Evolutionary conservation across 371 early-diverging fungal species (phyloP), one percentile per base, ranked within the genome.

Genomic region (Thermomucor indicae-seudaticae): DNA sequence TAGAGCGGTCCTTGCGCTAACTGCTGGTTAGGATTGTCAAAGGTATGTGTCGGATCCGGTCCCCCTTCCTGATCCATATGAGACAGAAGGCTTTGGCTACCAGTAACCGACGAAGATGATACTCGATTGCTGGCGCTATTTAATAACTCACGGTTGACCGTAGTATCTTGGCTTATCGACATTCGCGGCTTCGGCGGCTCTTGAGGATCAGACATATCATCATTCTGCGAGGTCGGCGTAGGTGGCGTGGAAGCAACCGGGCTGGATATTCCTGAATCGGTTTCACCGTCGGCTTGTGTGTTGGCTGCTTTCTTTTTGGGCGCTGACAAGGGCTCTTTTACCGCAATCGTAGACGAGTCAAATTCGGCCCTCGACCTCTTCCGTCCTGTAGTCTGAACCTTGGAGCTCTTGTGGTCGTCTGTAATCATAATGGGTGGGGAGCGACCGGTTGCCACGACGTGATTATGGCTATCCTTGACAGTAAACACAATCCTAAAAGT

Each of bases 341-440:
- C 55, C 6, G 42, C 51, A 22, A 20, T 27, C 29, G 55, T 44
- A 30, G 65, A 53, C 17, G 46, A 32, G 41, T 71, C 75, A 44
- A 57, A 53, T 7, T 75, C 75, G 40, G 62, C 52, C 43, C 75
- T 59, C 0, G 56, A 49, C 38, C 75, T 60, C 35, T 75, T 75
- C 27, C 58, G 46, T 24, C 54, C 43, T 2, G 52, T 34, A 1
- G 41, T 61, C 38, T 76, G 75, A 22, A 65, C 70, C 54, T 88
- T 87, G 22, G 77, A 74, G 17, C 87, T 85, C 64, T 92, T 92
- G 74, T 92, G 92, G 62, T 92, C 92, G 57, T 92, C 92, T 7
- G 92, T 92, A 48, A 92, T 90, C 80, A 92, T 79, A 35, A 92
- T 87, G 1, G 92, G 89, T 19, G 91, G 86, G 28, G 91, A 88